A percentile compares a stretch with the other conserved stretches of the same genome.
Conservation (phyloP, 1,139 yeast genomes). For the Zygoascus hellenicus region DNA sequence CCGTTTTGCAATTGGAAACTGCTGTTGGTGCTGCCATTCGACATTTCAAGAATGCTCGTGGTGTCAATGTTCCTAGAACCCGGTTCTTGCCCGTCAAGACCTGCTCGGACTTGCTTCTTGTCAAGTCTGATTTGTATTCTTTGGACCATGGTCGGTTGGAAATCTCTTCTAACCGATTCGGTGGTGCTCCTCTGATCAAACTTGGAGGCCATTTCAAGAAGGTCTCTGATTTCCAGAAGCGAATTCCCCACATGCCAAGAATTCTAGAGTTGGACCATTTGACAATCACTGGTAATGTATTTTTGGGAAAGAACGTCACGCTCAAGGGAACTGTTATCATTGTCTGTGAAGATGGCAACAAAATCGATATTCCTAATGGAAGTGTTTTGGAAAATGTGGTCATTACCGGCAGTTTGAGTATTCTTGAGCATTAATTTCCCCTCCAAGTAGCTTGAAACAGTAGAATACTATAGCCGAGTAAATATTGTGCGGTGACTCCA, state of each 20-base stretch:
- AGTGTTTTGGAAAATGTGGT: conserved; percentile 91
- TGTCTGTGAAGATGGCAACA: conserved; percentile 95
- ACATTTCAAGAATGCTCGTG: conserved; percentile 92
- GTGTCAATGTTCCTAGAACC: conserved; percentile 96
- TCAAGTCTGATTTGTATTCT: conserved; percentile 90
- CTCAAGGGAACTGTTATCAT: conserved; percentile 96
- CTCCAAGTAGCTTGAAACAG: neutral
- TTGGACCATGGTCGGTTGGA: conserved; percentile 88
- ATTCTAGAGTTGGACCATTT: conserved; percentile 94
- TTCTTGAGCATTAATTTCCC: conserved; percentile 77
- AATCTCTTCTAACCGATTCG: conserved; percentile 75
- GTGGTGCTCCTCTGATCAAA: conserved; percentile 91
- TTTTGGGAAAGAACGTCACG: conserved; percentile 81
- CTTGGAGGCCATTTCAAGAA: conserved; percentile 95
- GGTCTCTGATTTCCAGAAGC: conserved; percentile 82
- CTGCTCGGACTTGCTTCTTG: conserved; percentile 87
- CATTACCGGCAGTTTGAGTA: conserved; percentile 93
- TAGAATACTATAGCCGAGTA: too few relatives aligned
- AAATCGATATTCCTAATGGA: conserved; percentile 96
- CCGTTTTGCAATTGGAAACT: conserved; percentile 92
- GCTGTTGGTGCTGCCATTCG: conserved; percentile 99
- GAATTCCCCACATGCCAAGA: conserved; percentile 94
- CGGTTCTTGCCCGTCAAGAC: conserved; percentile 98
- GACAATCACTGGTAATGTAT: conserved; percentile 95
- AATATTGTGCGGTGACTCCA: too few relatives aligned